Evolutionary conservation across 192 early-diverging fungal species (phyloP).

Genomic region (Funneliformis geosporum): DNA sequence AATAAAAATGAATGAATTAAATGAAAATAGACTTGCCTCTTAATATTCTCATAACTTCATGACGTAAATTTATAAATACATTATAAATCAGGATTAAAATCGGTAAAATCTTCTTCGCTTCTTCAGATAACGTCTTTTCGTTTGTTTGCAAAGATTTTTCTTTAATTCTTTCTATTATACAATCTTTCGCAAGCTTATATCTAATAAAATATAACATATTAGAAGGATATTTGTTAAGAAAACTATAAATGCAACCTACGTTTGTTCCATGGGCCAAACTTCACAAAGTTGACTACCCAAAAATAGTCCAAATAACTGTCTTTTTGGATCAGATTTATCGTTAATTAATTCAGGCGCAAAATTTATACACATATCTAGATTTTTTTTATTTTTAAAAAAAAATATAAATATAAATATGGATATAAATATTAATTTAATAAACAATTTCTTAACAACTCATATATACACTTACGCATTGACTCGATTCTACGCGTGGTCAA

Average conservation of each 20-base stretch:
- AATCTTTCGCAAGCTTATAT: not conserved
- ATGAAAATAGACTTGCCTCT: not conserved
- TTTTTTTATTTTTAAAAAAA: not conserved
- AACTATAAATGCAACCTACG: not conserved
- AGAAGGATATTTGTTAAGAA: not conserved
- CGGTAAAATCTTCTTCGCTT: not conserved
- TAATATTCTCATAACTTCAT: not conserved
- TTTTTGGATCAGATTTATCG: constrained; percentile 12
- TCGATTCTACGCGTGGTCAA: constrained; percentile 62
- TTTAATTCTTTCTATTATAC: not conserved
- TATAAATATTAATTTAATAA: not conserved
- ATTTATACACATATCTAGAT: constrained; percentile 3
- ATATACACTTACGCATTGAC: constrained; percentile 51
- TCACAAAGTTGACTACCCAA: constrained; percentile 13
- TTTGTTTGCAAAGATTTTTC: not conserved
- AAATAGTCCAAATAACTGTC: constrained; percentile 9
- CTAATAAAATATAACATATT: not conserved
- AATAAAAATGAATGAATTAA: not conserved
- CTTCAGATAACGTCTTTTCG: not conserved
- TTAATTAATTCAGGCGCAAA: constrained; percentile 2
- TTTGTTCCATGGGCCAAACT: constrained; percentile 25
- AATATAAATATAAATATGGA: not conserved
- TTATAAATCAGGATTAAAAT: not conserved
- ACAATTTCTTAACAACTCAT: not conserved
- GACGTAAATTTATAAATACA: not conserved